Conservation (phyloP, 2,329 filamentous ascomycete genomes). For the Fusarium sp. region DNA sequence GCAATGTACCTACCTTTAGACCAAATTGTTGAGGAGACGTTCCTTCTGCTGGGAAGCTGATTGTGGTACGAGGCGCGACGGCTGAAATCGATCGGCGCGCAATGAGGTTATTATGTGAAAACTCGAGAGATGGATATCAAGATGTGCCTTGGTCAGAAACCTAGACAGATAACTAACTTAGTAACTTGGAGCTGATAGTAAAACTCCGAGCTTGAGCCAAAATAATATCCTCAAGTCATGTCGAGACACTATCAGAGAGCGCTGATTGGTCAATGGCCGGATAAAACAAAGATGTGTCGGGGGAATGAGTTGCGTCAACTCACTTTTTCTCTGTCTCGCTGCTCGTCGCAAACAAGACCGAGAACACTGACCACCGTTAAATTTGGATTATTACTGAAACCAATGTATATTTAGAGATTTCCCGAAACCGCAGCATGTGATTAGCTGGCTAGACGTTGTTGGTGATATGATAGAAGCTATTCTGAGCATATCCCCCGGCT, state of each 20-base stretch:
- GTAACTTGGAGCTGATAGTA: conserved; percentile 19
- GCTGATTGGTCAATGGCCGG: conserved; percentile 50
- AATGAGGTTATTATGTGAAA: conserved; percentile 37
- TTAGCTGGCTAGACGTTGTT: conserved; percentile 2
- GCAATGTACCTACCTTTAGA: conserved; percentile 43
- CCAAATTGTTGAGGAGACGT: conserved; percentile 43
- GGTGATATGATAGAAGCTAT: conserved; percentile 16
- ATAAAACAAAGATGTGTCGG: conserved; percentile 38
- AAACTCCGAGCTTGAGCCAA: conserved; percentile 35
- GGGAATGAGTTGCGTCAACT: conserved; percentile 43
- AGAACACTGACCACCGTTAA: conserved; percentile 16
- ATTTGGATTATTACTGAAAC: background rate
- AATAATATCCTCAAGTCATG: conserved; percentile 40
- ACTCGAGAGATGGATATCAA: conserved; percentile 32
- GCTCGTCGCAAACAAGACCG: conserved; percentile 43
- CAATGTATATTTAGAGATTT: conserved; percentile 1
- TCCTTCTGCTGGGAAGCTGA: conserved; percentile 30
- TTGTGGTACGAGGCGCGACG: conserved; percentile 4
- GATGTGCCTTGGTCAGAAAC: conserved; percentile 3
- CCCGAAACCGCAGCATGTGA: conserved; percentile 20
- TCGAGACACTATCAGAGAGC: conserved; percentile 43
- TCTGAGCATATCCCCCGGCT: conserved; percentile 11
- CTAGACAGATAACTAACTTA: conserved; percentile 18
- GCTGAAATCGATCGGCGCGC: conserved; percentile 4
- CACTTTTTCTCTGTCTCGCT: conserved; percentile 21